Evolutionary conservation across 805 yeast genomes (phyloP).

Genomic region (Ogataea philodendri): DNA sequence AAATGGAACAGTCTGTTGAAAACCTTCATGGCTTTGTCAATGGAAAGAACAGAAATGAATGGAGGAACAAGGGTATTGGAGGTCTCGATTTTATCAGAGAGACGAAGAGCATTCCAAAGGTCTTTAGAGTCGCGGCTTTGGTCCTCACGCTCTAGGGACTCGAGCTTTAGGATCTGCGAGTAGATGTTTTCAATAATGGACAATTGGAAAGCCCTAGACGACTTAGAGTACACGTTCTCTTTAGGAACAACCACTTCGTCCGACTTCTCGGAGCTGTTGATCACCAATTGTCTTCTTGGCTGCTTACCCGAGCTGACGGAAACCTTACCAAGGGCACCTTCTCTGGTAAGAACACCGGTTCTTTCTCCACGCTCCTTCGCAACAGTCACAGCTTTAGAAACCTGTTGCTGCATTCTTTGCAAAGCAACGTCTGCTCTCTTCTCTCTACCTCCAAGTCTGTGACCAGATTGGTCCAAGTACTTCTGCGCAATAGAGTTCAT

Average conservation of each 20-base stretch:
- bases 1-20: conserved; percentile 87
- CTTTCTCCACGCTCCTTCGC: conserved; percentile 81
- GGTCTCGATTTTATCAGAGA: conserved; percentile 57
- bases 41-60: conserved; percentile 76
- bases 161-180: conserved; percentile 72
- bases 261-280: conserved; percentile 30
- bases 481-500: conserved; percentile 88
- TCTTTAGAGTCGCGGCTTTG: conserved; percentile 43
- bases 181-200: conserved; percentile 76
- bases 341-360: conserved; percentile 57
- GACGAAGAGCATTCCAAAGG: conserved; percentile 77
- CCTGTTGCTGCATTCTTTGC: conserved; percentile 98
- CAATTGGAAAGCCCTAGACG: conserved; percentile 53
- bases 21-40: conserved; percentile 84
- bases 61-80: conserved; percentile 68
- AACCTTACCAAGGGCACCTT: conserved; percentile 88
- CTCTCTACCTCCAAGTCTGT: conserved; percentile 80
- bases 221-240: conserved; percentile 33
- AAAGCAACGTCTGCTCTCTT: conserved; percentile 86
- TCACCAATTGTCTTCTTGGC: conserved; percentile 83
- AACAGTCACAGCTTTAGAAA: conserved; percentile 90
- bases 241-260: conserved; percentile 30
- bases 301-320: conserved; percentile 75
- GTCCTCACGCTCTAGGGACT: conserved; percentile 66
- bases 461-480: conserved; percentile 87